Base-by-base conservation (phyloP, 768 basidiomycete genomes). In the Tylopilus vinaceipallidus region DNA sequence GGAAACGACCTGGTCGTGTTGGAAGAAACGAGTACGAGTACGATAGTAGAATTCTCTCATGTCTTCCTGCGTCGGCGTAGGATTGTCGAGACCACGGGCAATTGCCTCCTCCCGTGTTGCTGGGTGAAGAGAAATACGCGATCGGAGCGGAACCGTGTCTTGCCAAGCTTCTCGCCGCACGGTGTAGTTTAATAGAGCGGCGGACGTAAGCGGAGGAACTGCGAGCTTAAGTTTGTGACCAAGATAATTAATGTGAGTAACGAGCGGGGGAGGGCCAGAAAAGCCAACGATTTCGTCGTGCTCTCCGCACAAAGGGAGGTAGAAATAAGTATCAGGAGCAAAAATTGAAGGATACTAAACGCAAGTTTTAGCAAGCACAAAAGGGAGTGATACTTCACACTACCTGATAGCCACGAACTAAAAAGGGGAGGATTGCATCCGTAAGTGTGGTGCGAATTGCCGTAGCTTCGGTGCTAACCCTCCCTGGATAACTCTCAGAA, bases 321-420 rank as follows among this genome's bases (percentile, higher is more conserved):
- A 59, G 52, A 76, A 75, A 57, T 67, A 67, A n/a, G 66, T 53
- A 50, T 78, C 78, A 3, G 75, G 74, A 24, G 70, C 75, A 54
- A 75, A 72, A 19, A 70, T 33, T 1, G 73, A 72, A 17, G 77
- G 67, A 47, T 72, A 68, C 77, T 79, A 47, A 12, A 24, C 12
- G 24, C 26, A n/a, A 26, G 34, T 52, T 47, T 58, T 9, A 60
- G 49, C 38, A 39, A 10, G 14, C n/a, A 14, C 32, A 20, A 26
- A 23, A 42, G 19, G n/a, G 22, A 23, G 29, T 42, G 9, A 49
- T 27, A 30, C 6, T 13, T 24, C 16, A 39, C 58, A 59, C 42
- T 59, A 78, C 77, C 58, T 64, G 66, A 61, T 72, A 71, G 9
- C 76, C 77, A 38, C 70, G 62, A 26, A 72, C 66, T 45, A 79